These are phyloP conservation scores for Yamadazyma pseudoaaseri DNA, from an alignment of 1,139 yeast species.

Conservation along the genomic window DNA sequence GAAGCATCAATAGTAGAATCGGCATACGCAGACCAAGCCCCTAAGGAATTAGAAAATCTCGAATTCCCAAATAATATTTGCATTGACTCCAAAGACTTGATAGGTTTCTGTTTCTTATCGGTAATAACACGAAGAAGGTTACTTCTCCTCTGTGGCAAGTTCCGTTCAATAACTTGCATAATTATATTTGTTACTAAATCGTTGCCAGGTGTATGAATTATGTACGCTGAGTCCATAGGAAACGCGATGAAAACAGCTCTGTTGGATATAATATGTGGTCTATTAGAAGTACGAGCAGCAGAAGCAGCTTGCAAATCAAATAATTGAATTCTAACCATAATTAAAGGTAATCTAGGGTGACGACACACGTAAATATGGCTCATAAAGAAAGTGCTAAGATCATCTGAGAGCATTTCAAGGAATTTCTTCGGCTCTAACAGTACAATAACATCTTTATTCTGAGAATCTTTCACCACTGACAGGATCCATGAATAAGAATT, in stretches of 20 bases:
- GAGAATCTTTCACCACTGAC: constrained; percentile 49
- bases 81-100: constrained; percentile 54
- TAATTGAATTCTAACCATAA: constrained; percentile 64
- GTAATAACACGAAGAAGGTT: constrained; percentile 27
- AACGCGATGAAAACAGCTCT: constrained; percentile 65
- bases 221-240: constrained; percentile 64
- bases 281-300: constrained; percentile 13
- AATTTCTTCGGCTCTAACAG: constrained; percentile 46
- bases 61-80: constrained; percentile 60
- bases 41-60: constrained; percentile 57
- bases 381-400: constrained; percentile 49
- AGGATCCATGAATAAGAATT: constrained; percentile 54
- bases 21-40: constrained; percentile 72
- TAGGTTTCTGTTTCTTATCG: constrained; percentile 40
- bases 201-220: constrained; percentile 56
- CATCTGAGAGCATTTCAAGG: constrained; percentile 44
- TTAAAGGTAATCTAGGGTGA: constrained; percentile 61
- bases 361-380: constrained; percentile 66
- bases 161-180: constrained; percentile 55
- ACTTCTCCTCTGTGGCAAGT: constrained; percentile 42
- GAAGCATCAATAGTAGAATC: constrained; percentile 60
- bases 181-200: constrained; percentile 52
- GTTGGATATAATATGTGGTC: constrained; percentile 49
- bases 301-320: constrained; percentile 49
- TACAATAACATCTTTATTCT: constrained; percentile 31